Base-by-base conservation (phyloP, 176 grass and related monocot species). In the Ensete ventricosum region DNA sequence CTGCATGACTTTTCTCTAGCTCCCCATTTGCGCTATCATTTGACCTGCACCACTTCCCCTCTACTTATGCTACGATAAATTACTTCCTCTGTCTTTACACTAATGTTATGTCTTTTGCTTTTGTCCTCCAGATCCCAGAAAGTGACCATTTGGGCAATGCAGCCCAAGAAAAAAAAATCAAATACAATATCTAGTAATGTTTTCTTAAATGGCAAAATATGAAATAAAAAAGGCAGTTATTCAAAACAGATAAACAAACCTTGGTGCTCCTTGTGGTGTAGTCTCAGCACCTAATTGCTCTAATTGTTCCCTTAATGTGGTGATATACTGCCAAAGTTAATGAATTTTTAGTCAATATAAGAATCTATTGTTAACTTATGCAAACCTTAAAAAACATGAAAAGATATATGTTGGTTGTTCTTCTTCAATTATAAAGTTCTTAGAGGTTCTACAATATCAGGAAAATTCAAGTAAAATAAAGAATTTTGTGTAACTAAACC, bases 251-350 rank as follows among this genome's bases (percentile, higher is more conserved):
- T 43, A 69, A 19, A 26, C 64, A 53, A 78, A 86, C 89, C 85
- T 92, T 83, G 86, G 77, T 79, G 75, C 77, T 53, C 88, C 90
- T 85, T 87, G 84, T n/a, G 82, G 83, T 77, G 93, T 76, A 71
- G 78, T 84, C 80, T 94, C 95, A 67, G 86, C 68, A 66, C 90
- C 85, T 81, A 98, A 53, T 76, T 93, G 90, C 84, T 94, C 88
- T 82, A 99, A 80, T 49, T 90, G 73, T 81, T 99, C 88, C 68
- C 95, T 87, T 27, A 82, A 84, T 81, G 90, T 94, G 79, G 95
- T 99, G 29, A 91, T 84, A 87, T 94, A 99, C 95, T 94, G 81
- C 29, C 52, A 85, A 66, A 54, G 62, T 48, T 48, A 83, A 70
- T 50, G 48, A 70, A 50, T 70, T 65, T 70, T 50, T 70, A 51